phyloP scores from a whole-genome alignment of 257 asterid species.

The Solanum peruvianum region DNA sequence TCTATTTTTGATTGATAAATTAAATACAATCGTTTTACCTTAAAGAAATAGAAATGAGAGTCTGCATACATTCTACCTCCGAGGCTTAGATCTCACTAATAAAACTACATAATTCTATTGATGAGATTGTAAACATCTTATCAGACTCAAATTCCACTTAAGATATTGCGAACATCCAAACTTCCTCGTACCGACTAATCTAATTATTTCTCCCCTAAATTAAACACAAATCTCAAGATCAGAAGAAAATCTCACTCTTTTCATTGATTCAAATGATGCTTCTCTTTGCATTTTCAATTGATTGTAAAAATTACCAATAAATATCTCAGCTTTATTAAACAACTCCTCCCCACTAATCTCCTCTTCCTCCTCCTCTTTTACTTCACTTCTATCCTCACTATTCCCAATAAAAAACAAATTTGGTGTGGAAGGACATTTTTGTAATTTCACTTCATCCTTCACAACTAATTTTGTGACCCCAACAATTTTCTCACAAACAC shows the following conservation, averaged over 20 bases:
- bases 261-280: conserved; percentile 13
- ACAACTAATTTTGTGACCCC: background rate
- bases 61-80: background rate
- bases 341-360: conserved; percentile 34
- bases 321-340: conserved; percentile 46
- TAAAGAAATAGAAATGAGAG: background rate
- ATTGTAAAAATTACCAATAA: conserved; percentile 52
- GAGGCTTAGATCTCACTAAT: background rate
- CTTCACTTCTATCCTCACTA: conserved; percentile 1
- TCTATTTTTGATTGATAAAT: background rate
- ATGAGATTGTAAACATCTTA: background rate
- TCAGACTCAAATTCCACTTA: background rate
- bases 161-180: background rate
- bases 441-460: background rate
- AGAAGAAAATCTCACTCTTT: background rate
- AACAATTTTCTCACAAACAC: conserved; percentile 8
- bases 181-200: background rate
- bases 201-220: background rate
- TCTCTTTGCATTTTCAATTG: conserved; percentile 64
- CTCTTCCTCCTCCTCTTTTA: conserved; percentile 1
- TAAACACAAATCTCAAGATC: conserved; percentile 7
- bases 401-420: conserved; percentile 37
- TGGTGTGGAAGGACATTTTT: conserved; percentile 16
- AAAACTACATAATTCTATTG: fast-evolving
- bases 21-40: background rate